phyloP scores from a whole-genome alignment of 345 rosid species.

The Turnera subulata region DNA sequence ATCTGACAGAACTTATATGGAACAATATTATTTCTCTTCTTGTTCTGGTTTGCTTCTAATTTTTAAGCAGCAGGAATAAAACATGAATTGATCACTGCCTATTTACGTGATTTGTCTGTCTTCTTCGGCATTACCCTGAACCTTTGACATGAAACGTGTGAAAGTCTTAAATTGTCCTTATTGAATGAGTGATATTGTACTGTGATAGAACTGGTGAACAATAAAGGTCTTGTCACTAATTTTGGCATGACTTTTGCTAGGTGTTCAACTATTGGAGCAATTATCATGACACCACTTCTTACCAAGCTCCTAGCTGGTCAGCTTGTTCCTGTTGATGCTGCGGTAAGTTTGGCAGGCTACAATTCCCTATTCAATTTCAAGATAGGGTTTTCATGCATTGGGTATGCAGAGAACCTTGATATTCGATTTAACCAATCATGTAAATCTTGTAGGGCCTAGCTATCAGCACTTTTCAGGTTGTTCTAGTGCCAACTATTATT shows the following conservation, averaged over 20 bases:
- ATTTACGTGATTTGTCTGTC: not conserved
- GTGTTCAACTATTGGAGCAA: constrained; percentile 97
- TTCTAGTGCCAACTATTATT: constrained; percentile 73
- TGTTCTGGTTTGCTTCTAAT: not conserved
- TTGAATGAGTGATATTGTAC: not conserved
- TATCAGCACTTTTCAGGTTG: constrained; percentile 95
- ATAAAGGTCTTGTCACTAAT: constrained; percentile 2
- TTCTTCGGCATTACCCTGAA: not conserved
- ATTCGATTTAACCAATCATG: constrained; percentile 5
- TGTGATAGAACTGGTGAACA: not conserved
- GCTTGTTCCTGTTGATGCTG: constrained; percentile 98
- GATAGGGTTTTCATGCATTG: not conserved
- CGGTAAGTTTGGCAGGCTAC: constrained; percentile 41
- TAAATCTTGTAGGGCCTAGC: constrained; percentile 69
- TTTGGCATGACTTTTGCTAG: constrained; percentile 30
- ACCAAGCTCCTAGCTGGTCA: constrained; percentile 99
- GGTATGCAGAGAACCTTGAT: not conserved
- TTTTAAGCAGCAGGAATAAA: too few relatives aligned
- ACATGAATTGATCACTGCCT: not conserved
- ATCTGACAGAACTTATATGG: too few relatives aligned
- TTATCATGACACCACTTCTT: constrained; percentile 95
- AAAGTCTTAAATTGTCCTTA: not conserved
- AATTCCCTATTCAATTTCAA: not conserved
- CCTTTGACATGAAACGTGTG: not conserved
- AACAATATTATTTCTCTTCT: too few relatives aligned